Evolutionary conservation across 2,329 filamentous ascomycete genomes (phyloP), one percentile per base, ranked within the genome.

Genomic region (Beauveria asiatica): DNA sequence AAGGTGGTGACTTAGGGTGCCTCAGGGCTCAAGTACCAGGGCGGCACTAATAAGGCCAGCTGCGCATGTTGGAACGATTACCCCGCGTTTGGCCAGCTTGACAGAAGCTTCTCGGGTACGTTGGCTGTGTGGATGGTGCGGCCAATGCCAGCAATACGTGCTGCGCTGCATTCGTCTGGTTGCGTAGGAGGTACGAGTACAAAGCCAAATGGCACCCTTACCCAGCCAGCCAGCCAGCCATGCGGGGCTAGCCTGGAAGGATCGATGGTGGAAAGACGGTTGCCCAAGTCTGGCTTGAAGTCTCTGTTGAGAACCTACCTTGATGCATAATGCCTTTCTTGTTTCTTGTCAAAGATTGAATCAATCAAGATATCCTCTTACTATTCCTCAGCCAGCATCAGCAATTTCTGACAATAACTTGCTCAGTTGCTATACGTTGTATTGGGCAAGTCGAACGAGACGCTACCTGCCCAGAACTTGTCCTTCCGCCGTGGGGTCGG

Each of bases 1-100:
- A 39, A n/a, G 39, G 21, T 53, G 39, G 21, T 53, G 57, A 46
- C 39, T 52, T 44, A 41, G 48, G 21, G 51, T 61, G 59, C 59
- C 52, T 61, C 45, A 61, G 59, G 59, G 59, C 45, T 57, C 52
- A 55, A 61, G 27, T 19, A 44, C 49, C 41, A 53, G 27, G 49
- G 19, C 55, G 33, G 33, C 33, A 37, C 37, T 25, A 11, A n/a
- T 25, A 11, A n/a, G 41, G 19, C 44, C 45, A 56, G 53, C 17
- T n/a, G 21, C 48, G 37, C 46, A 44, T 30, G 19, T 21, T 50
- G 33, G 21, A 45, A 55, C 21, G 21, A 50, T 61, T 61, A 61
- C 59, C 59, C 59, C 59, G 59, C 59, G 59, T 61, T 61, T 59
- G 57, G 41, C 41, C 46, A 59, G 44, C 19, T 39, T 30, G 37